These are phyloP conservation scores for Rhinocladiella similis DNA, from an alignment of 2,329 filamentous ascomycete genomes.

Conservation along the genomic window DNA sequence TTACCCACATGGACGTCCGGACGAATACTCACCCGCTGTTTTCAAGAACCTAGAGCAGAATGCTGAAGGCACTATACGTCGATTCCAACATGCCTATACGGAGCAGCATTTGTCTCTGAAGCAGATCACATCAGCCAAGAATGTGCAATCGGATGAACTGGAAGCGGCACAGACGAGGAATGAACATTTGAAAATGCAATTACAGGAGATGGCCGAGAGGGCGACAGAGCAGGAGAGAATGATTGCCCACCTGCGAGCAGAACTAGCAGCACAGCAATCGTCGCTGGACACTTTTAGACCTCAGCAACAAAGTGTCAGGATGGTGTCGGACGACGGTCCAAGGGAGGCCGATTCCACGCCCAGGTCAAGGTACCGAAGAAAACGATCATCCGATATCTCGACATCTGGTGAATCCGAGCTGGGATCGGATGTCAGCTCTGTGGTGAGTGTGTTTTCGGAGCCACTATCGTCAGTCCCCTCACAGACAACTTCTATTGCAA, in stretches of 20 bases:
- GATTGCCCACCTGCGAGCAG: constrained; percentile 52
- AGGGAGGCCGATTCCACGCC: constrained; percentile 35
- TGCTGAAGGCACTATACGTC: constrained; percentile 55
- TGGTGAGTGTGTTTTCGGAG: constrained; percentile 49
- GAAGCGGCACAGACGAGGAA: constrained; percentile 60
- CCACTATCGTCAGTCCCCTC: constrained; percentile 29
- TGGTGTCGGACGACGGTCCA: constrained; percentile 27
- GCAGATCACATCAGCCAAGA: constrained; percentile 55
- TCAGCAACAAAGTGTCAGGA: constrained; percentile 34
- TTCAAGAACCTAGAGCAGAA: constrained; percentile 59
- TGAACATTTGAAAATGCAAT: constrained; percentile 59
- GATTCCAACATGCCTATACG: constrained; percentile 59
- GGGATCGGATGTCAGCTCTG: constrained; percentile 57
- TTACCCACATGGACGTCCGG: constrained; percentile 52
- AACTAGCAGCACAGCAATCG: constrained; percentile 39
- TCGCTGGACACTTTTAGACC: constrained; percentile 11
- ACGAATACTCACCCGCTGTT: constrained; percentile 52
- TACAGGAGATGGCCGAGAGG: constrained; percentile 60
- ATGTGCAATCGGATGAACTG: constrained; percentile 60
- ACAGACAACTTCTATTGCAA: constrained; percentile 21
- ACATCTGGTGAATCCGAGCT: constrained; percentile 58
- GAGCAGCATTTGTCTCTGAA: constrained; percentile 51
- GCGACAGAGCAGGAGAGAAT: constrained; percentile 57
- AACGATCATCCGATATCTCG: constrained; percentile 42
- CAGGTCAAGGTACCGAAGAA: constrained; percentile 34